Evolutionary conservation across 1,284 basidiomycete species (phyloP), one percentile per base, ranked within the genome.

Genomic region (Ceratobasidium sp.): DNA sequence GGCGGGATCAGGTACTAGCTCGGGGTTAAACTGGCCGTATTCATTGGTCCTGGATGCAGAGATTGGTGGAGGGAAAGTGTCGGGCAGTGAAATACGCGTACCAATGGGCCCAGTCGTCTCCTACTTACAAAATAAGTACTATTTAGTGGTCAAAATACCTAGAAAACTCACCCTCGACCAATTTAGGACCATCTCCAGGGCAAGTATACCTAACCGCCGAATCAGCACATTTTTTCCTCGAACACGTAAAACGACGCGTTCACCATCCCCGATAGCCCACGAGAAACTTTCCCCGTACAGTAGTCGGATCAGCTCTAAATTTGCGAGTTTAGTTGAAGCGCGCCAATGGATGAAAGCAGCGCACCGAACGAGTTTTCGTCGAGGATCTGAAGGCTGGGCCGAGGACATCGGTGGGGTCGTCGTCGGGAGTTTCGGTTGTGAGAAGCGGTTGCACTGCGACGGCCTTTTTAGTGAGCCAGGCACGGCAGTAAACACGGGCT

Each of bases 241-340:
- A 39, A 3, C 14, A n/a, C 23, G n/a, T 9, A 9, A 53, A 30
- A 53, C 50, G 14, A 10, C 28, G 21, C 50, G 78, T 89, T 73
- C 78, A 91, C 92, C 92, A 93, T 78, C 91, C 92, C 79, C 93
- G 92, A 78, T 93, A 93, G 30, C 92, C 92, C 0, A 92, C 90
- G 26, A 93, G 80, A 77, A 92, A 88, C 77, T 93, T 93, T 80
- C 92, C 86, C 73, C 92, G 89, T 43, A 88, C 86, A 2, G 86
- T 86, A 1, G 79, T 81, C n/a, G 86, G 82, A 76, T 86, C 80
- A 12, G 85, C 84, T 58, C 82, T 82, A 18, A 32, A 41, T 4
- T 18, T 30, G 21, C 10, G 8, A 41, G 26, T 39, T 52, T 16
- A 9, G 28, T 23, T 10, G n/a, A 32, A 43, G 39, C 21, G 28